Evolutionary conservation across 805 yeast genomes (phyloP).

Genomic region (Yueomyces sp.): DNA sequence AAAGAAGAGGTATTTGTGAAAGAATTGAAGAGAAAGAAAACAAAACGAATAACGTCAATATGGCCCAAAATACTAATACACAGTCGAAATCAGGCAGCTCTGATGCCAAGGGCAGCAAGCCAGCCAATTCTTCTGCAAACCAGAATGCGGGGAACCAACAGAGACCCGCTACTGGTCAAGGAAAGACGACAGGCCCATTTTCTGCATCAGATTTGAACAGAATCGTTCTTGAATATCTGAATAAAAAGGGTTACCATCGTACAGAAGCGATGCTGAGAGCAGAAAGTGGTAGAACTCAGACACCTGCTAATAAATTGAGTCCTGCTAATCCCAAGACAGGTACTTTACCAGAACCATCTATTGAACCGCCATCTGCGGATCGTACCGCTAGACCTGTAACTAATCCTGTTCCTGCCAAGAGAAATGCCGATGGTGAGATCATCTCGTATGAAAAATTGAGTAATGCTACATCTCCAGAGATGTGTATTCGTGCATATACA

Average conservation of each 20-base stretch:
- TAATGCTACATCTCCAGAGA: constrained; percentile 36
- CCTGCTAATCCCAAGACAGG: constrained; percentile 35
- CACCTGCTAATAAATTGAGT: constrained; percentile 35
- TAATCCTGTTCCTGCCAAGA: constrained; percentile 19
- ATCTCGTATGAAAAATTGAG: constrained; percentile 14
- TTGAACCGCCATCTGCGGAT: constrained; percentile 21
- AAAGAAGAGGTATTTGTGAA: no score
- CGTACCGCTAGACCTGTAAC: constrained; percentile 19
- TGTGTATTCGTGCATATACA: constrained; percentile 68
- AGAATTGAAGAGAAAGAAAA: no score
- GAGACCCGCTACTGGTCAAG: background rate
- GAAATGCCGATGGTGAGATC: constrained; percentile 18
- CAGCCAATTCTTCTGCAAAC: background rate
- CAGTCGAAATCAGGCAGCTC: background rate
- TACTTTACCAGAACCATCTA: constrained; percentile 15
- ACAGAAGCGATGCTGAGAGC: constrained; percentile 90
- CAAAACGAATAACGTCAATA: background rate
- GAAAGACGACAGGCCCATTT: constrained; percentile 21
- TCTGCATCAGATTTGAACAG: constrained; percentile 83
- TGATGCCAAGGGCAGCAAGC: background rate
- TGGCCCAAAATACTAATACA: background rate
- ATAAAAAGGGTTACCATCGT: constrained; percentile 84
- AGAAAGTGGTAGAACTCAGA: constrained; percentile 56
- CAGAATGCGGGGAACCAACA: background rate
- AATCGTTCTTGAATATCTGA: constrained; percentile 83